Percentiles rank a stretch among this genome's conserved stretches.
These are phyloP conservation scores for Colletotrichum cereale DNA, from an alignment of 2,329 filamentous ascomycete species.

Conservation along the genomic window DNA sequence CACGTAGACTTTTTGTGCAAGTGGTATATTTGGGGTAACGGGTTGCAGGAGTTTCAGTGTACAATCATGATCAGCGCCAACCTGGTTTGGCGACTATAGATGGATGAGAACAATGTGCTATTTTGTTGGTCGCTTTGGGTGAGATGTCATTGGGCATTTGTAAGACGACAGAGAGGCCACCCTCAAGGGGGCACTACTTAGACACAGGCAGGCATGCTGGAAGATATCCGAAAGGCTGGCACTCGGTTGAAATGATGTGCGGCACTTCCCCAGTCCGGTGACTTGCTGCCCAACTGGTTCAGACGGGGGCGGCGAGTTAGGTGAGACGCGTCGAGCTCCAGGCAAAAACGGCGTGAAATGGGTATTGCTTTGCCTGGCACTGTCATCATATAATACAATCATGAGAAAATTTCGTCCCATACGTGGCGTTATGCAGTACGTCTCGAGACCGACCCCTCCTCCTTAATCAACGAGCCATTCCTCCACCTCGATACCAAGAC, in stretches of 20 bases:
- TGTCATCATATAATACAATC: neutral
- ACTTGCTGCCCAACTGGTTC: neutral
- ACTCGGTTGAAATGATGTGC: neutral
- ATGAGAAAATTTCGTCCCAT: neutral
- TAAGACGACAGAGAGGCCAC: neutral
- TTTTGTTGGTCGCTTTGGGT: neutral
- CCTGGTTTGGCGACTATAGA: conserved; percentile 11
- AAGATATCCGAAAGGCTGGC: neutral
- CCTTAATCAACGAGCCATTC: conserved; percentile 78
- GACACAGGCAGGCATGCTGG: neutral
- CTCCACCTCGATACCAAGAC: conserved; percentile 81
- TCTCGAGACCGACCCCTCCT: no score
- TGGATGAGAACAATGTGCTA: conserved; percentile 23
- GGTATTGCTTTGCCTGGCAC: conserved; percentile 2
- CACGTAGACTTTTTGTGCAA: conserved; percentile 44
- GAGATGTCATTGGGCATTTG: neutral
- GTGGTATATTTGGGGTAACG: conserved; percentile 12
- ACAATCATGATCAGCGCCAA: conserved; percentile 28
- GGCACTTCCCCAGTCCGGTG: no score
- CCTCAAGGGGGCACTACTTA: conserved; percentile 2
- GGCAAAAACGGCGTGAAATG: neutral
- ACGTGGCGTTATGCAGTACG: neutral
- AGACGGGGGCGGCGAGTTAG: neutral
- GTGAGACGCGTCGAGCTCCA: neutral
- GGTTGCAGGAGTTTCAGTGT: conserved; percentile 28